Conservation (phyloP, 176 grass and related monocot species). For the Ensete glaucum region DNA sequence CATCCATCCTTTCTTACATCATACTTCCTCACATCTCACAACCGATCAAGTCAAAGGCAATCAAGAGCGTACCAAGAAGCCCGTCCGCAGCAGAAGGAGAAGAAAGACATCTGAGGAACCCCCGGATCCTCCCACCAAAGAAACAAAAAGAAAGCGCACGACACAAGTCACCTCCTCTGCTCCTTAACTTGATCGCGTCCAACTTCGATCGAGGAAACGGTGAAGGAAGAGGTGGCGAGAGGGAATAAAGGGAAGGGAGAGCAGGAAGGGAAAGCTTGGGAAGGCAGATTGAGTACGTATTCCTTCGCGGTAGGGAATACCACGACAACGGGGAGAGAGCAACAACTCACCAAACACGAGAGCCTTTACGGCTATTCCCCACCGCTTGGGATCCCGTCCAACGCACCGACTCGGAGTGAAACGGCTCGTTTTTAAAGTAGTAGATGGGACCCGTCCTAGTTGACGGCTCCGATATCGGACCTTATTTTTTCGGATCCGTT, state of each 20-base stretch:
- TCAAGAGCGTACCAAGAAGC: constrained; percentile 2
- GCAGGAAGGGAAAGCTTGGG: not conserved
- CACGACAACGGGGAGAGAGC: not conserved
- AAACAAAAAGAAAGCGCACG: not conserved
- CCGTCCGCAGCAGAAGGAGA: constrained; percentile 7
- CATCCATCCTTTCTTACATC: not conserved
- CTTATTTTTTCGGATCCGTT: too few species aligned
- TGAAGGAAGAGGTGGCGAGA: not conserved
- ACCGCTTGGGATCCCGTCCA: too few species aligned
- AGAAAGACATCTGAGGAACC: constrained; percentile 2
- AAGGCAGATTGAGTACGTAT: not conserved
- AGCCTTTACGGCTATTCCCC: too few species aligned
- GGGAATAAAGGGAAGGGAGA: not conserved
- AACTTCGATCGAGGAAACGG: not conserved
- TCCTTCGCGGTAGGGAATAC: too few species aligned
- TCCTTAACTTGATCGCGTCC: not conserved
- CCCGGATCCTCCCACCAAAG: not conserved
- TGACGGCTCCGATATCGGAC: too few species aligned
- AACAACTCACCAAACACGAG: not conserved
- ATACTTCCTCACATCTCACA: not conserved
- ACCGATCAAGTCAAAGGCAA: not conserved
- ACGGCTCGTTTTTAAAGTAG: too few species aligned
- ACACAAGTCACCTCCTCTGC: not conserved
- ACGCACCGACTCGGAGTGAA: too few species aligned
- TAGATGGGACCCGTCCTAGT: too few species aligned